Base-by-base conservation (phyloP, 768 basidiomycete species). In the Serendipita sp. region DNA sequence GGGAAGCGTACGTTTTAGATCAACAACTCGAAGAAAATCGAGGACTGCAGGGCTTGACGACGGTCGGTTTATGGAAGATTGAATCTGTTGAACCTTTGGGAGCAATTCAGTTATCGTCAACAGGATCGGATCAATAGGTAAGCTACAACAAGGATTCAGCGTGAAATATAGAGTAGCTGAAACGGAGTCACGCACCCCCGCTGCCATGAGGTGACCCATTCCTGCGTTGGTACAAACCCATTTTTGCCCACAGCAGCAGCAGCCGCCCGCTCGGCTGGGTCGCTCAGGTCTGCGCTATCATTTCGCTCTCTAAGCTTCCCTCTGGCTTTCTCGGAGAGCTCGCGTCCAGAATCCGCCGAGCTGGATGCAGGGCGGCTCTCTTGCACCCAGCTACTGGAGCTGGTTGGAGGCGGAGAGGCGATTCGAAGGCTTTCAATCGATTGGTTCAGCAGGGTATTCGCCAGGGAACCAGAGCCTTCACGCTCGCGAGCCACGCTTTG, bases 201-300 rank as follows among this genome's bases (percentile, higher is more conserved):
- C 68, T 95, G 90, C 95, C 95, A 98, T 1, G 93, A 93, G 22
- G 88, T 81, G 3, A 92, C 92, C 95, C 96, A 99, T 82, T 92
- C 91, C 71, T 96, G 90, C 2, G 92, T 96, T 11, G 96, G 93
- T 5, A 94, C 78, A 72, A 97, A 99, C 2, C 92, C 90, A 71
- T 91, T 94, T 66, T 87, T 79, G 30, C 92, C 92, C 17, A 94
- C 81, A 13, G 83, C 84, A 17, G 77, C 76, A 31, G 81, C 77
- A n/a, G 86, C 82, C 22, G 82, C 73, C 31, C 81, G 80, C 64
- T 90, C 86, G 53, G 85, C 69, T 62, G 80, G 79, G 42, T 73
- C 75, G 56, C 78, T 78, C 63, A 74, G 76, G 63, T 76, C 75
- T 60, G 80, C 75, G 26, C 82, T 75, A 34, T 70, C 69, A 3